These are phyloP conservation scores for Nicotiana paniculata DNA, from an alignment of 257 asterid genomes.

Conservation along the genomic window DNA sequence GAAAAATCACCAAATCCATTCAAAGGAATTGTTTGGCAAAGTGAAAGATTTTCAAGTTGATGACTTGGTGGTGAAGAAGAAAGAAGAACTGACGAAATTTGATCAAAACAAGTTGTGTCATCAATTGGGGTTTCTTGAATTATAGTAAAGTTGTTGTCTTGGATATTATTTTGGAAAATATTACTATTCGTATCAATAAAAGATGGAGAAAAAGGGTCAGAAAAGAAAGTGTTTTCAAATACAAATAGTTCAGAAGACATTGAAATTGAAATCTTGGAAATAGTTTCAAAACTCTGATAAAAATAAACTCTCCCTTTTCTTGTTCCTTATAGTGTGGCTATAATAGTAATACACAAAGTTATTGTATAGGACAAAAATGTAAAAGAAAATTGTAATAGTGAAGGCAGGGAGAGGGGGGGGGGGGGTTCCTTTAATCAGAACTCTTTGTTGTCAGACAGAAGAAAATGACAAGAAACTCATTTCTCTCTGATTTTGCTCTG, in stretches of 20 bases:
- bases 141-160: background rate
- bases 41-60: constrained; percentile 46
- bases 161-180: constrained; percentile 21
- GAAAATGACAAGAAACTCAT: constrained; percentile 48
- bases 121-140: constrained; percentile 25
- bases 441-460: constrained; percentile 10
- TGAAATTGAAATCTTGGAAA: background rate
- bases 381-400: constrained; percentile 4
- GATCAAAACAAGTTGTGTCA: constrained; percentile 22
- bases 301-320: background rate
- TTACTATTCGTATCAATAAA: background rate
- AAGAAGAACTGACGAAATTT: constrained; percentile 32
- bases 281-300: background rate
- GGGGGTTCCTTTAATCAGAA: constrained; percentile 24
- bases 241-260: constrained; percentile 68
- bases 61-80: constrained; percentile 66
- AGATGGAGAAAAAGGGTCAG: constrained; percentile 55
- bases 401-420: background rate
- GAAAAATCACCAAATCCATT: constrained; percentile 26
- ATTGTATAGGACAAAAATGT: constrained; percentile 15
- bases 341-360: background rate
- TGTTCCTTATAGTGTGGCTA: background rate
- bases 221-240: constrained; percentile 44
- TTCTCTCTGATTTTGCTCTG: constrained; percentile 7
- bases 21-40: constrained; percentile 15